Evolutionary conservation across 768 basidiomycete genomes (phyloP).

Genomic region (Lyophyllum semitale): DNA sequence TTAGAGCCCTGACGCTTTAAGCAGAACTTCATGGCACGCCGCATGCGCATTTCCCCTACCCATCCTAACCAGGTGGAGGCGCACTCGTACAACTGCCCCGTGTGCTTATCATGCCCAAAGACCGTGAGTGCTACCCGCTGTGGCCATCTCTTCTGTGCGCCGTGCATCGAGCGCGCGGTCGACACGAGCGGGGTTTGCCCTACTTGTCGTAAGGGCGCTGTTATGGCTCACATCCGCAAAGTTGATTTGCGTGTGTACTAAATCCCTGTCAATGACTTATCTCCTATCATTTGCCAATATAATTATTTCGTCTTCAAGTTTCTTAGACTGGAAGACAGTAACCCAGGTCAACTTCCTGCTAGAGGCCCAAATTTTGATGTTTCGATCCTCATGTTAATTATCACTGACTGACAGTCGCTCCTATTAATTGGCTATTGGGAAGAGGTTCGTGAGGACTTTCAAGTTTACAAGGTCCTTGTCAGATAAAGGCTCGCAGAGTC

Average conservation of each 20-base stretch:
- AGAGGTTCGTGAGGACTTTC: no score
- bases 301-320: no score
- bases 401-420: no score
- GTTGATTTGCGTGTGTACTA: slow-evolving; percentile 9
- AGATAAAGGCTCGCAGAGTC: no score
- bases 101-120: slow-evolving; percentile 9
- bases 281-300: no score
- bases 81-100: slow-evolving; percentile 9
- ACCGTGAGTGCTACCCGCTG: slow-evolving; percentile 7
- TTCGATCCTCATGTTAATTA: no score
- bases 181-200: slow-evolving; percentile 11
- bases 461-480: no score
- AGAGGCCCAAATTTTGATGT: no score
- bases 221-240: slow-evolving; percentile 6
- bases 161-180: slow-evolving; percentile 11
- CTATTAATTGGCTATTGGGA: no score
- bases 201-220: slow-evolving; percentile 6
- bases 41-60: neutral
- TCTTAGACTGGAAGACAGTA: no score
- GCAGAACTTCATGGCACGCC: slow-evolving; percentile 11
- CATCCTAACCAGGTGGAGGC: neutral
- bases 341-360: no score
- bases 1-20: neutral
- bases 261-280: no score
- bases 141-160: slow-evolving; percentile 12